Evolutionary conservation across 306 rosid genomes (phyloP).

Genomic region (Corylus avellana): DNA sequence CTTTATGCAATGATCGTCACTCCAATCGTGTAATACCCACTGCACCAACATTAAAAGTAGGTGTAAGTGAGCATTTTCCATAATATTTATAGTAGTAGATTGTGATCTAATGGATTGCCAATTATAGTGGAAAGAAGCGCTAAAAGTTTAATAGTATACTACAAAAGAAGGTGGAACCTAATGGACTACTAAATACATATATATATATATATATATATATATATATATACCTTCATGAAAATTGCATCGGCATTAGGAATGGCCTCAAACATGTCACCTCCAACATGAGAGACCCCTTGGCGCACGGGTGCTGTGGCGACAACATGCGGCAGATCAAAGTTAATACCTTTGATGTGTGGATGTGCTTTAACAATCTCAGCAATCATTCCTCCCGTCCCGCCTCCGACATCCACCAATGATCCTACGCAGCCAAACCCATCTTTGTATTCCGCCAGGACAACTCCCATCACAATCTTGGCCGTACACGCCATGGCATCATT

Average conservation of each 20-base stretch:
- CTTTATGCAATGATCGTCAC: background rate
- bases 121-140: no score
- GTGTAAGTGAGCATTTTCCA: no score
- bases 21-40: conserved; percentile 20
- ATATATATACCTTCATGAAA: conserved; percentile 39
- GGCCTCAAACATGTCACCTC: conserved; percentile 44
- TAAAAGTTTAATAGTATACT: no score
- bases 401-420: no score
- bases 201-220: background rate
- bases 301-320: conserved; percentile 24
- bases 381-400: no score
- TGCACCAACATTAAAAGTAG: background rate
- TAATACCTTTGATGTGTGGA: conserved; percentile 39
- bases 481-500: no score
- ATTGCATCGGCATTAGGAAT: conserved; percentile 44
- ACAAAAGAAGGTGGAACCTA: no score
- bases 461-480: no score
- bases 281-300: conserved; percentile 41
- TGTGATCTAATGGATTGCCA: no score
- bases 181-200: background rate
- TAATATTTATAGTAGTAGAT: no score
- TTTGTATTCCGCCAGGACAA: no score
- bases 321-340: conserved; percentile 46
- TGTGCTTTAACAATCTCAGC: background rate
- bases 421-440: no score